Conservation (phyloP, 805 yeast species). For the Suhomyces canberraensis region DNA sequence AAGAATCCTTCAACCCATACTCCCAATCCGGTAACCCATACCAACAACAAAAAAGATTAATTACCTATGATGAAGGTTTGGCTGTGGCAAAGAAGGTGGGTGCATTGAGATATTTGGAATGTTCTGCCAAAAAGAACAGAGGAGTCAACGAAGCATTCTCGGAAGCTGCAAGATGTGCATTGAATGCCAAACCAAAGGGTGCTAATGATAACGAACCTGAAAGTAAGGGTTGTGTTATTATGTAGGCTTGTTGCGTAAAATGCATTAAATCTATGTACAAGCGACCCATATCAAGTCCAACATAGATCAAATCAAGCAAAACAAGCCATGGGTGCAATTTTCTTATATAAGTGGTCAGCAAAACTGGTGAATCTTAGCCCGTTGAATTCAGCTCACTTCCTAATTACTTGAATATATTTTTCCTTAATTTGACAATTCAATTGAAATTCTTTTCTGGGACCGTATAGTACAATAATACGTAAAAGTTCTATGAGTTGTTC, state of each 20-base stretch:
- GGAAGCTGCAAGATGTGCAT: slow-evolving; percentile 96
- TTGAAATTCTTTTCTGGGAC: too few relatives aligned
- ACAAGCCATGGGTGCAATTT: too few relatives aligned
- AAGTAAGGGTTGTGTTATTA: slow-evolving; percentile 37
- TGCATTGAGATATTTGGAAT: slow-evolving; percentile 90
- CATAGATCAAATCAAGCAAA: too few relatives aligned
- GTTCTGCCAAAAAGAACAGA: slow-evolving; percentile 92
- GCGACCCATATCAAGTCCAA: too few relatives aligned
- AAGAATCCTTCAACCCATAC: slow-evolving; percentile 32
- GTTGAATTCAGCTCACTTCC: too few relatives aligned
- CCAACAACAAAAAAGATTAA: slow-evolving; percentile 48
- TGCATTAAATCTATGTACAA: not conserved
- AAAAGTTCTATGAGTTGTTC: too few relatives aligned
- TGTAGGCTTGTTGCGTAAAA: slow-evolving; percentile 20
- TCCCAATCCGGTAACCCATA: slow-evolving; percentile 31
- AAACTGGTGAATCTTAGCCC: too few relatives aligned
- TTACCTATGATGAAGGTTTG: slow-evolving; percentile 90
- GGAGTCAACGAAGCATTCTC: slow-evolving; percentile 99
- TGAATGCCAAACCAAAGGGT: slow-evolving; percentile 84
- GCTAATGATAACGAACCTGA: slow-evolving; percentile 48
- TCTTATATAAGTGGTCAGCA: too few relatives aligned
- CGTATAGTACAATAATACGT: too few relatives aligned
- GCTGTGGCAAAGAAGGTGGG: slow-evolving; percentile 90
- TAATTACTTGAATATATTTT: too few relatives aligned
- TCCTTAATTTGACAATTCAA: too few relatives aligned